A percentile compares a stretch with the other conserved stretches of the same genome.
Evolutionary conservation across 257 asterid species (phyloP).

Genomic region (Solanum chaucha): DNA sequence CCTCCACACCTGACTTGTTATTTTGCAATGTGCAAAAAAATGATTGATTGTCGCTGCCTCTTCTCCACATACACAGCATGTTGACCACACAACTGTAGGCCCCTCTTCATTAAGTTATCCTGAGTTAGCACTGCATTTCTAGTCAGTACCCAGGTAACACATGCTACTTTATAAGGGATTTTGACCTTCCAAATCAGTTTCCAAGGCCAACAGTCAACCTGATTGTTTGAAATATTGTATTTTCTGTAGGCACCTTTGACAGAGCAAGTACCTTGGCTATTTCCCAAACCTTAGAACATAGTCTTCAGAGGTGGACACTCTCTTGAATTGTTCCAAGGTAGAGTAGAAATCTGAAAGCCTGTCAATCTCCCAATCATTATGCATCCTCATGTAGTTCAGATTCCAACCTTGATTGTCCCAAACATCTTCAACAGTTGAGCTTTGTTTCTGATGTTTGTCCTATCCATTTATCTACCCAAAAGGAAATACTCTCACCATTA

Average conservation of each 20-base stretch:
- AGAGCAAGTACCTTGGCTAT: neutral
- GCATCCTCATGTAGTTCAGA: neutral
- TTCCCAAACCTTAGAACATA: neutral
- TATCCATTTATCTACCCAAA: neutral
- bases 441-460: neutral
- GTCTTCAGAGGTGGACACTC: neutral
- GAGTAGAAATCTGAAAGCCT: neutral
- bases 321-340: neutral
- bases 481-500: neutral
- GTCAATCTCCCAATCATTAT: neutral
- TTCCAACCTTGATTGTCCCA: neutral
- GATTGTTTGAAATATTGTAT: neutral
- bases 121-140: neutral
- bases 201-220: neutral
- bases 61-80: neutral
- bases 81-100: neutral
- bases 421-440: neutral
- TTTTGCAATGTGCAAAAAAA: neutral
- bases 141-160: neutral
- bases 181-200: neutral
- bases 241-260: neutral
- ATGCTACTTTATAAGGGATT: neutral
- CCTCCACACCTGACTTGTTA: neutral
- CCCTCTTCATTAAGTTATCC: neutral
- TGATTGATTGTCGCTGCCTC: neutral